These are phyloP conservation scores for Clitopilus passeckerianus DNA, from an alignment of 768 basidiomycete species.

Conservation along the genomic window DNA sequence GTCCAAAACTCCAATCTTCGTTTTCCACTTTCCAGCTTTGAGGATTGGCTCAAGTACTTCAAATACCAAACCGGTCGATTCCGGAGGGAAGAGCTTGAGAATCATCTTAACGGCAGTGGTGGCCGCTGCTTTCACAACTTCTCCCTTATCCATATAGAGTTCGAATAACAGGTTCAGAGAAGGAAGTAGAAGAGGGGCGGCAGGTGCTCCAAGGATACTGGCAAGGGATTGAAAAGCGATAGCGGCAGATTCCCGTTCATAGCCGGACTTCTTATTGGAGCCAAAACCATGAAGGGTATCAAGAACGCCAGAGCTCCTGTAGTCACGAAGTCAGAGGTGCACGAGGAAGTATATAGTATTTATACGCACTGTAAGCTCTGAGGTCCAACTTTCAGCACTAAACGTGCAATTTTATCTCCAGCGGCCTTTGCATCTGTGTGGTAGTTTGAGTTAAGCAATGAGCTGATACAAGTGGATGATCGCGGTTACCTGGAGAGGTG, in stretches of 20 bases:
- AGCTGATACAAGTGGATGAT: conserved; percentile 4
- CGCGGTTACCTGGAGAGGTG: conserved; percentile 50
- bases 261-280: conserved; percentile 82
- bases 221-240: conserved; percentile 77
- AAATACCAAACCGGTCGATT: conserved; percentile 68
- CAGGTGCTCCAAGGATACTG: conserved; percentile 60
- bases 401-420: conserved; percentile 73
- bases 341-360: neutral
- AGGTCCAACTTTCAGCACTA: conserved; percentile 59
- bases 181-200: conserved; percentile 71
- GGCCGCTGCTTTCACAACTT: conserved; percentile 84
- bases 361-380: conserved; percentile 18
- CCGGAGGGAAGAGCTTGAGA: conserved; percentile 79
- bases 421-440: conserved; percentile 77
- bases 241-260: conserved; percentile 83
- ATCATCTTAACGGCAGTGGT: conserved; percentile 76
- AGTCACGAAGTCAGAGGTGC: neutral
- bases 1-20: conserved; percentile 91
- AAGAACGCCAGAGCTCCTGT: conserved; percentile 59
- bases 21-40: conserved; percentile 87
- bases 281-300: conserved; percentile 64
- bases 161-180: conserved; percentile 77
- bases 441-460: conserved; percentile 2
- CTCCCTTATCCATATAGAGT: conserved; percentile 90
- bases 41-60: conserved; percentile 67